phyloP scores from a whole-genome alignment of 805 yeast genomes.

The Cyberlindnera bimundalis region DNA sequence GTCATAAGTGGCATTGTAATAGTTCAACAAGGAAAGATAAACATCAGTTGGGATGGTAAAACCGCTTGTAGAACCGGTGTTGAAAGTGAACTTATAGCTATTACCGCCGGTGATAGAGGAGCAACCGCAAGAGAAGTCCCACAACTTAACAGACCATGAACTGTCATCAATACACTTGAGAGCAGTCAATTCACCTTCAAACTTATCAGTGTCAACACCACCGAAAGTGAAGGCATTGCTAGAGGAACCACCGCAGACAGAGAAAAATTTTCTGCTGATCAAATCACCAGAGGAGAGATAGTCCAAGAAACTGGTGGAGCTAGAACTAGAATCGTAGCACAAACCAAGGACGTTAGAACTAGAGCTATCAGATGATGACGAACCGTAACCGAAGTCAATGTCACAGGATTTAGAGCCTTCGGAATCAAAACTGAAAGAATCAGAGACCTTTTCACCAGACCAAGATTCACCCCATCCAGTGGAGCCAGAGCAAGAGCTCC shows the following conservation, averaged over 20 bases:
- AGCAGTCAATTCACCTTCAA: slow-evolving; percentile 35
- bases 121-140: slow-evolving; percentile 21
- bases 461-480: slow-evolving; percentile 13
- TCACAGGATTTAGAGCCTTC: slow-evolving; percentile 6
- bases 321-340: slow-evolving; percentile 8
- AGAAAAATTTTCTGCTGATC: slow-evolving; percentile 14
- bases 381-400: slow-evolving; percentile 12
- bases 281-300: slow-evolving; percentile 7
- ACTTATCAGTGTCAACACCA: slow-evolving; percentile 48
- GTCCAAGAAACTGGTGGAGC: slow-evolving; percentile 11
- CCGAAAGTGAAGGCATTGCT: slow-evolving; percentile 38
- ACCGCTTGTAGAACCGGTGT: slow-evolving; percentile 19
- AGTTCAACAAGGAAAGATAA: slow-evolving; percentile 11
- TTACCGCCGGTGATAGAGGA: slow-evolving; percentile 12
- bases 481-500: background rate
- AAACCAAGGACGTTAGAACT: slow-evolving; percentile 15
- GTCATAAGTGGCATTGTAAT: slow-evolving; percentile 18
- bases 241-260: slow-evolving; percentile 15
- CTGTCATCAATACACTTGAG: slow-evolving; percentile 8
- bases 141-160: slow-evolving; percentile 25
- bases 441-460: slow-evolving; percentile 11
- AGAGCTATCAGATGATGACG: too few relatives aligned
- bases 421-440: slow-evolving; percentile 12
- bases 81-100: slow-evolving; percentile 14
- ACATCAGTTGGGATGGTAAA: slow-evolving; percentile 18